Evolutionary conservation across 2,329 filamentous ascomycete genomes (phyloP).

Genomic region (Lachnellula suecica): DNA sequence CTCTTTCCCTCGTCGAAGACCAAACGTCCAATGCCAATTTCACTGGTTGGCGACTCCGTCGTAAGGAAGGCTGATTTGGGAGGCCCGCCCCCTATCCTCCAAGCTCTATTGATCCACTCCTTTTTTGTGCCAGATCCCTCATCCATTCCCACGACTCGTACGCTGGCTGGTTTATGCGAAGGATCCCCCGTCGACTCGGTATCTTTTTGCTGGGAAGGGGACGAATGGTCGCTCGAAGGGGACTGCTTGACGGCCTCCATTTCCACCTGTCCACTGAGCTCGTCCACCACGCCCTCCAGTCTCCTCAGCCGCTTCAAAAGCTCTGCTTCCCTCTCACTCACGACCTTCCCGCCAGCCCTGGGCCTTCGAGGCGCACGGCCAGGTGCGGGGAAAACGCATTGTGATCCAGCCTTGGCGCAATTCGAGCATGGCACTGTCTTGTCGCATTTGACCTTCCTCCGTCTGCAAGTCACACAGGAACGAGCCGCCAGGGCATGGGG

Average conservation of each 20-base stretch:
- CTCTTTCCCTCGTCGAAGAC: conserved; percentile 68
- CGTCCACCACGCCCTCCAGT: conserved; percentile 74
- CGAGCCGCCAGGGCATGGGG: conserved; percentile 29
- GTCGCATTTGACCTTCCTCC: conserved; percentile 73
- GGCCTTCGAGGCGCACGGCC: conserved; percentile 59
- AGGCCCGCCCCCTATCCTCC: conserved; percentile 25
- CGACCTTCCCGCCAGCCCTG: conserved; percentile 60
- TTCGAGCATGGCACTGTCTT: conserved; percentile 74
- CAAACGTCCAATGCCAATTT: conserved; percentile 54
- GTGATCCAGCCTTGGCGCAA: conserved; percentile 67
- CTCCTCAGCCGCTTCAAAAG: conserved; percentile 70
- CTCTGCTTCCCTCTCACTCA: conserved; percentile 64
- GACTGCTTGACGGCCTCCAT: conserved; percentile 28
- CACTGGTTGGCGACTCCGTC: conserved; percentile 44
- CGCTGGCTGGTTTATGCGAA: conserved; percentile 7
- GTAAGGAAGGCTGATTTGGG: conserved; percentile 27
- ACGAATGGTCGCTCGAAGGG: conserved; percentile 25
- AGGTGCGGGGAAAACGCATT: conserved; percentile 73
- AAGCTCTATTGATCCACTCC: conserved; percentile 24
- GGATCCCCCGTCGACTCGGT: conserved; percentile 1
- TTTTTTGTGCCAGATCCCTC: conserved; percentile 25
- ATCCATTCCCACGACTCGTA: conserved; percentile 29
- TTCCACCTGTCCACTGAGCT: conserved; percentile 61
- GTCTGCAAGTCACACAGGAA: conserved; percentile 50
- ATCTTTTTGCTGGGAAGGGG: conserved; percentile 12